These are phyloP conservation scores for Piper betle DNA, from an alignment of 164 flowering plant genomes.

Conservation along the genomic window DNA sequence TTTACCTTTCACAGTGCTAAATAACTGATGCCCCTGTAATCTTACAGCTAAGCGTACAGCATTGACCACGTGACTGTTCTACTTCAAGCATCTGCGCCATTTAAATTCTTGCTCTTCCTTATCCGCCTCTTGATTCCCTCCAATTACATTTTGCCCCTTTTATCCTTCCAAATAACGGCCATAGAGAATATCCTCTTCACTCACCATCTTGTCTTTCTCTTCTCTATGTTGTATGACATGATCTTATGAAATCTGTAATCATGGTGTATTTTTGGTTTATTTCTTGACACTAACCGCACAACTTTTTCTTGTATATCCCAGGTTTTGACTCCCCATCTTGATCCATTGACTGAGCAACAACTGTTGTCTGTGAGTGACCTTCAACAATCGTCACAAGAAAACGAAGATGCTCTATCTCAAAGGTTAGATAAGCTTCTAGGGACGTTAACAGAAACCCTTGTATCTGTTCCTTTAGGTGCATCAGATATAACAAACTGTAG, in stretches of 20 bases:
- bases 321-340: slow-evolving; percentile 69
- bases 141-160: too few relatives aligned
- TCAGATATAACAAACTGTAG: slow-evolving; percentile 28
- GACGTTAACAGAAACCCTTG: slow-evolving; percentile 46
- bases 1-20: too few relatives aligned
- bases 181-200: too few relatives aligned
- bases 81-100: too few relatives aligned
- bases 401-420: slow-evolving; percentile 92
- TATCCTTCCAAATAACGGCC: too few relatives aligned
- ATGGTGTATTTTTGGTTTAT: not conserved
- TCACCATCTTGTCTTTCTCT: too few relatives aligned
- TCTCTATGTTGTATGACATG: not conserved
- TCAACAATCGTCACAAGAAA: slow-evolving; percentile 72
- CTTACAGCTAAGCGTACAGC: too few relatives aligned
- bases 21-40: too few relatives aligned
- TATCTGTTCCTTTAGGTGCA: slow-evolving; percentile 3
- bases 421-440: slow-evolving; percentile 86
- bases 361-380: slow-evolving; percentile 36
- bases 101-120: too few relatives aligned
- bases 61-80: too few relatives aligned
- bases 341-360: slow-evolving; percentile 66
- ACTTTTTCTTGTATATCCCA: slow-evolving; percentile 5
- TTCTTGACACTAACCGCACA: slow-evolving; percentile 6
- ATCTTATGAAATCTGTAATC: not conserved
- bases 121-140: too few relatives aligned